Evolutionary conservation across 2,329 filamentous ascomycete genomes (phyloP).

Genomic region (Didymella exigua): DNA sequence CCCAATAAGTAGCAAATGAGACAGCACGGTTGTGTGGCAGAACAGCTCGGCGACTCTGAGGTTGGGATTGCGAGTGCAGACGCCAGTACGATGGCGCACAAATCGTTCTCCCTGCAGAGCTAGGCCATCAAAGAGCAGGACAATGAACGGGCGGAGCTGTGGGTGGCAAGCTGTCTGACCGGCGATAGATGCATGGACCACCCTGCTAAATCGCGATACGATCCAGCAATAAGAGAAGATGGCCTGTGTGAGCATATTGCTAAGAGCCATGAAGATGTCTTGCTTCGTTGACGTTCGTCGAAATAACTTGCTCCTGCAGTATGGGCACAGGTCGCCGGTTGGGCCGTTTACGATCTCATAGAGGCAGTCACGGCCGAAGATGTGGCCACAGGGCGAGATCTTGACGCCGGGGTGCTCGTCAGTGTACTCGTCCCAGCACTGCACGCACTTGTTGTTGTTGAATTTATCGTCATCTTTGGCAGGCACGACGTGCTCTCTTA

Average conservation of each 20-base stretch:
- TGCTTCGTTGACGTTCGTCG: background rate
- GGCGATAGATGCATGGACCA: background rate
- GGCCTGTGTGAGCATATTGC: background rate
- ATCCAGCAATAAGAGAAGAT: background rate
- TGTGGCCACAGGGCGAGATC: slow-evolving; percentile 22
- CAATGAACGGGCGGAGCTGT: background rate
- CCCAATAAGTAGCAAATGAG: background rate
- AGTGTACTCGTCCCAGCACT: slow-evolving; percentile 23
- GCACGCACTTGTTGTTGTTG: slow-evolving; percentile 19
- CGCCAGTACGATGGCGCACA: background rate
- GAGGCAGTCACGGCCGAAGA: slow-evolving; percentile 22
- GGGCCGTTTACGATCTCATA: slow-evolving; percentile 1
- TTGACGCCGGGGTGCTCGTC: slow-evolving; percentile 16
- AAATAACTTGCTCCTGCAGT: slow-evolving; percentile 15
- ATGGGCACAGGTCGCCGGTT: slow-evolving; percentile 16
- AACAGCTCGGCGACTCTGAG: background rate
- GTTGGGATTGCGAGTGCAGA: background rate
- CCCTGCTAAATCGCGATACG: background rate
- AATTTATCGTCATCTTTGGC: slow-evolving; percentile 18
- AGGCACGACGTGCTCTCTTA: slow-evolving; percentile 13
- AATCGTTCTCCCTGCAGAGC: background rate
- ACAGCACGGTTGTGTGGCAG: background rate
- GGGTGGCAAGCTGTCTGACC: background rate
- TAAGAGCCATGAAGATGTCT: background rate
- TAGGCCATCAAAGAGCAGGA: background rate